A percentile compares a stretch with the other conserved stretches of the same genome.
Conservation (phyloP, 1,139 yeast species). For the Saccharomyces hybrid region DNA sequence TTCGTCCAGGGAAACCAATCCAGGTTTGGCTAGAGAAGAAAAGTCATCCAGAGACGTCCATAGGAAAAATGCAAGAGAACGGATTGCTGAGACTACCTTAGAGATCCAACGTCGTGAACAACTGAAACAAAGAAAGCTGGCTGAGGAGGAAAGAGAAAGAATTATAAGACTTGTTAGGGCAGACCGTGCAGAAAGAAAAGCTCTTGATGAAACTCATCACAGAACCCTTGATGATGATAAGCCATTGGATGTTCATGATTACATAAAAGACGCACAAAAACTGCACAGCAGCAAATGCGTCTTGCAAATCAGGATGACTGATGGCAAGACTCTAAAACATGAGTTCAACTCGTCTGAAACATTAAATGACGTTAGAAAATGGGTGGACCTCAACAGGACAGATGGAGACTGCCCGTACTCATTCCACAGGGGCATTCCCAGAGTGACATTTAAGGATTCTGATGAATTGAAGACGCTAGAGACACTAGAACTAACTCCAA, state of each 20-base stretch:
- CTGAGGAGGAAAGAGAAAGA: slow-evolving; percentile 45
- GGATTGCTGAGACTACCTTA: slow-evolving; percentile 36
- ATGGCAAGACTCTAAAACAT: slow-evolving; percentile 21
- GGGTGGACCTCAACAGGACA: slow-evolving; percentile 49
- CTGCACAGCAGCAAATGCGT: slow-evolving; percentile 13
- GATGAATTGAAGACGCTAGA: slow-evolving; percentile 46
- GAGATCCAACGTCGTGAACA: slow-evolving; percentile 38
- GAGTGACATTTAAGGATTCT: slow-evolving; percentile 38
- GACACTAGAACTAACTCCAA: slow-evolving; percentile 48
- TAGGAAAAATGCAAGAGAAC: slow-evolving; percentile 33
- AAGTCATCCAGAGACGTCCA: slow-evolving; percentile 1
- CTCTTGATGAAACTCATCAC: slow-evolving; percentile 5
- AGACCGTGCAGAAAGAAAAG: slow-evolving; percentile 22
- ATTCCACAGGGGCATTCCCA: slow-evolving; percentile 41
- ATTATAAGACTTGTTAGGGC: slow-evolving; percentile 37
- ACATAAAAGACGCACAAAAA: slow-evolving; percentile 10
- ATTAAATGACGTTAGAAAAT: slow-evolving; percentile 44
- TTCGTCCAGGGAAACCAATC: not conserved
- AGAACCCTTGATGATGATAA: slow-evolving; percentile 3
- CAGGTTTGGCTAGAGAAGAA: not conserved
- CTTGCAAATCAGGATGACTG: slow-evolving; percentile 22
- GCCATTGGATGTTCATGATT: slow-evolving; percentile 13
- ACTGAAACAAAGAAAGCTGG: slow-evolving; percentile 34
- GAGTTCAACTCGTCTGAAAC: slow-evolving; percentile 18
- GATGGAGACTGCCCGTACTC: slow-evolving; percentile 41